phyloP scores from a whole-genome alignment of 2,329 filamentous ascomycete genomes.

The Fusarium albosuccineum region DNA sequence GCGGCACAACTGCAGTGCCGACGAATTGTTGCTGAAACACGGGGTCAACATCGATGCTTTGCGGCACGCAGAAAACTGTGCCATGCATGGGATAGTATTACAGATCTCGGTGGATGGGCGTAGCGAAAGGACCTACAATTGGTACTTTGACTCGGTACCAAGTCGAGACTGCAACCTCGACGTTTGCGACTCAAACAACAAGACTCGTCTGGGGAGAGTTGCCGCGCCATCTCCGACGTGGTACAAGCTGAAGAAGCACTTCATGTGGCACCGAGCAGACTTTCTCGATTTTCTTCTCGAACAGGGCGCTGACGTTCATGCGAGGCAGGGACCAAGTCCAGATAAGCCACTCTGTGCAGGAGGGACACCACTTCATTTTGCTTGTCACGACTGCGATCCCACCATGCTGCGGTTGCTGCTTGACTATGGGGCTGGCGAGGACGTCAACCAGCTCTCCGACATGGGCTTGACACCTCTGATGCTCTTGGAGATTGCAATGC shows the following conservation, averaged over 20 bases:
- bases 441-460: slow-evolving; percentile 3
- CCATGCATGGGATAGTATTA: background rate
- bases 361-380: slow-evolving; percentile 8
- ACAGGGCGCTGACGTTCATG: background rate
- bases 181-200: background rate
- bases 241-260: background rate
- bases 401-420: background rate
- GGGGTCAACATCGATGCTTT: slow-evolving; percentile 5
- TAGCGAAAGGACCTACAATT: background rate
- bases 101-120: too few relatives aligned
- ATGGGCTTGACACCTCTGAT: slow-evolving; percentile 10
- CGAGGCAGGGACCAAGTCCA: background rate
- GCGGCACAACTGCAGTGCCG: background rate
- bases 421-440: background rate
- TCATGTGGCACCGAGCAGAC: background rate
- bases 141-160: background rate
- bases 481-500: background rate
- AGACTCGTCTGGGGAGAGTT: background rate
- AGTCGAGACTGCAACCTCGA: background rate
- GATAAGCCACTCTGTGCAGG: background rate
- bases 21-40: background rate
- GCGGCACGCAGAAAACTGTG: background rate
- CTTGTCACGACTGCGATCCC: slow-evolving; percentile 7
- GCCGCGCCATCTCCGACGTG: background rate
- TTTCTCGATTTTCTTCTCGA: background rate